Conservation (phyloP, 148 eudicot genomes). For the Rheum nobile region DNA sequence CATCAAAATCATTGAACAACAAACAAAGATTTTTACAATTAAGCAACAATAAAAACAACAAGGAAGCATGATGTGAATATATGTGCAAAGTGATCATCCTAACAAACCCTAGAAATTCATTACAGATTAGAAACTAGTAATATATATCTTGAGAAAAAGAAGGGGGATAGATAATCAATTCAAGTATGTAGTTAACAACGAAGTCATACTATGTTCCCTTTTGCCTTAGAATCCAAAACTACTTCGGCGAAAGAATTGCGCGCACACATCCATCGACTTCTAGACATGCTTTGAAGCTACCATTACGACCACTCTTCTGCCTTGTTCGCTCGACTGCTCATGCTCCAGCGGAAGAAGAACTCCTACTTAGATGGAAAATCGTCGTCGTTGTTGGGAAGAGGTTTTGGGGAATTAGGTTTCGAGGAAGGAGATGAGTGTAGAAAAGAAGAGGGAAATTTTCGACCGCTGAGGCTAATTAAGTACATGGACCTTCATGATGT, state of each 20-base stretch:
- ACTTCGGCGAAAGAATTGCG: constrained; percentile 85
- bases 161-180: neutral
- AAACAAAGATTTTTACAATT: neutral
- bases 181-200: neutral
- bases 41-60: neutral
- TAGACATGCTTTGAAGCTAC: constrained; percentile 37
- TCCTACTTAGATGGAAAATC: constrained; percentile 24
- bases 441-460: neutral
- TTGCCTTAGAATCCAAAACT: constrained; percentile 72
- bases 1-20: neutral
- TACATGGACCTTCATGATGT: too few species aligned
- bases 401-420: constrained; percentile 10
- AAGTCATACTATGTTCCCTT: constrained; percentile 83
- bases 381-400: neutral
- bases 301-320: constrained; percentile 29
- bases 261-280: constrained; percentile 94
- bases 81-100: neutral
- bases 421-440: constrained; percentile 11
- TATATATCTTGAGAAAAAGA: neutral
- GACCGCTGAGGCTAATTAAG: too few species aligned
- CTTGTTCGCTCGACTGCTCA: constrained; percentile 24
- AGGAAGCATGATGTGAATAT: too few species aligned
- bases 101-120: neutral
- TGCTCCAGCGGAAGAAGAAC: constrained; percentile 13
- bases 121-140: too few species aligned